Evolutionary conservation across 305 asterid species (phyloP).

Genomic region (Stenogyne calaminthoides): DNA sequence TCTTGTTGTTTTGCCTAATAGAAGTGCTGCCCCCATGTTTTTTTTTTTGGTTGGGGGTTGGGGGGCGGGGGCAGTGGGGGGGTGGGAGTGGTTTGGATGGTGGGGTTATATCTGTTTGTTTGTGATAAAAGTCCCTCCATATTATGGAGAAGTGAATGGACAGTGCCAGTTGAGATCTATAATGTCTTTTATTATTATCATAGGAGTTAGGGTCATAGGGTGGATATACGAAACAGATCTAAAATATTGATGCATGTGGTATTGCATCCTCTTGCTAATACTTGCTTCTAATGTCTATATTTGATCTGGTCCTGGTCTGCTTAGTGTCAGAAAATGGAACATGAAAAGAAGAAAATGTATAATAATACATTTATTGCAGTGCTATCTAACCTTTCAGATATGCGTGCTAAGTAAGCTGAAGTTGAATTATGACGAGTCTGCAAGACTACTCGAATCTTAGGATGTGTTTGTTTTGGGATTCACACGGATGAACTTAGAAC

Average conservation of each 20-base stretch:
- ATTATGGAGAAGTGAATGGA: background rate
- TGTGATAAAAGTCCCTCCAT: background rate
- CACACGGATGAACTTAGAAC: no score
- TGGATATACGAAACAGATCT: background rate
- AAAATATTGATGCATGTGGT: background rate
- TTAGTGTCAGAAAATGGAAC: background rate
- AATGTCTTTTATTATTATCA: background rate
- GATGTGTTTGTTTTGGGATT: no score
- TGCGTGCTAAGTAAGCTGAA: slow-evolving; percentile 15
- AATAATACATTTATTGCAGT: background rate
- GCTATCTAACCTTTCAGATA: background rate
- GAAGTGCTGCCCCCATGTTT: background rate
- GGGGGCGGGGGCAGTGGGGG: no score
- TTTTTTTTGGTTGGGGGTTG: background rate
- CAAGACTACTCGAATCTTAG: slow-evolving; percentile 11
- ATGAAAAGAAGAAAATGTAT: slow-evolving; percentile 13
- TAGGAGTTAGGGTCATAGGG: background rate
- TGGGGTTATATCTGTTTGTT: background rate
- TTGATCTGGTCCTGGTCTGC: slow-evolving; percentile 14
- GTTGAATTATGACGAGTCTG: slow-evolving; percentile 21
- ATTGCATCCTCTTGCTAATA: slow-evolving; percentile 13
- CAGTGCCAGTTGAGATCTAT: background rate
- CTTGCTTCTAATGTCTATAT: slow-evolving; percentile 15
- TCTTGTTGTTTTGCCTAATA: background rate
- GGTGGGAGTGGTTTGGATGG: no score